phyloP scores from a whole-genome alignment of 140 eudicot genomes.

The Bidens hawaiensis region DNA sequence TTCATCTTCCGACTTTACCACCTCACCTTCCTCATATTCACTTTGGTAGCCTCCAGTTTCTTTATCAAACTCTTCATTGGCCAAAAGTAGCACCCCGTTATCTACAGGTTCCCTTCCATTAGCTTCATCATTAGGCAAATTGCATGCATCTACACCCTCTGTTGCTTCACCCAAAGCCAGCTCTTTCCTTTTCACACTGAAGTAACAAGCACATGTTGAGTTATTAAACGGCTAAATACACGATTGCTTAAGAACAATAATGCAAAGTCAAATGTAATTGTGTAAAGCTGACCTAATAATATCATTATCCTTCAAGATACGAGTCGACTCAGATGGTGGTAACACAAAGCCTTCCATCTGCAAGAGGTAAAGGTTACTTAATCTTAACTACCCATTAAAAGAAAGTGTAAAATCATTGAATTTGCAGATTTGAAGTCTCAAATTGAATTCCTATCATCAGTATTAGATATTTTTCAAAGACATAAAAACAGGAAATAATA shows the following conservation, averaged over 20 bases:
- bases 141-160: constrained; percentile 30
- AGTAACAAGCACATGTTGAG: constrained; percentile 19
- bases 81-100: constrained; percentile 53
- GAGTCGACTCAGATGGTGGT: constrained; percentile 75
- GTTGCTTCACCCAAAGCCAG: constrained; percentile 23
- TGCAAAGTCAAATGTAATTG: constrained; percentile 6
- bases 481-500: not conserved
- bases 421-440: not conserved
- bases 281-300: constrained; percentile 61
- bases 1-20: constrained; percentile 36
- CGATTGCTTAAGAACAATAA: not conserved
- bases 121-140: constrained; percentile 27
- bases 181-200: constrained; percentile 60
- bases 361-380: constrained; percentile 17
- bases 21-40: constrained; percentile 48
- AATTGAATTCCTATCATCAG: not conserved
- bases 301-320: constrained; percentile 76
- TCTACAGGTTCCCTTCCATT: constrained; percentile 39
- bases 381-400: constrained; percentile 6
- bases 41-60: constrained; percentile 78
- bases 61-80: constrained; percentile 77
- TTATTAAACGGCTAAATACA: constrained; percentile 14
- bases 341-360: constrained; percentile 94
- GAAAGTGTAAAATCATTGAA: not conserved
- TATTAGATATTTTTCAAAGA: not conserved